Evolutionary conservation across 805 yeast genomes (phyloP).

Genomic region (Kazachstania psychrophila): DNA sequence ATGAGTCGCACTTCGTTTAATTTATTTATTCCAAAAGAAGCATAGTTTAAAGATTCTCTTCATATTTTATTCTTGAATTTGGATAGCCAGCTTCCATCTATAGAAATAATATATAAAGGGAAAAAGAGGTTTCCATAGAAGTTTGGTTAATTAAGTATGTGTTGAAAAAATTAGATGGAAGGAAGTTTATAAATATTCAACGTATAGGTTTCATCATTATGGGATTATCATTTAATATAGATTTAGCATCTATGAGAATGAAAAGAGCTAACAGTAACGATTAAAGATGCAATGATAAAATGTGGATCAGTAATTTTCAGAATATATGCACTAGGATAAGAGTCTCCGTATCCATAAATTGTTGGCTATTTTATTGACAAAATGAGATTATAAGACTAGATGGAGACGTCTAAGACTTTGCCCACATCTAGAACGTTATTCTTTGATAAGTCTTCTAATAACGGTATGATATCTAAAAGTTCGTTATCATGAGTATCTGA

Average conservation of each 20-base stretch:
- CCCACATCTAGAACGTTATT: constrained; percentile 75
- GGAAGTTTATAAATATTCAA: too few relatives aligned
- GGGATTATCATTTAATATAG: too few relatives aligned
- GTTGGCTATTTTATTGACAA: too few relatives aligned
- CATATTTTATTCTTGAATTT: neutral
- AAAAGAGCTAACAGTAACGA: too few relatives aligned
- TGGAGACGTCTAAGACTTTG: constrained; percentile 67
- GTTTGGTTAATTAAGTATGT: neutral
- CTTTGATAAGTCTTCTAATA: constrained; percentile 73
- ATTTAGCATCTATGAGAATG: too few relatives aligned
- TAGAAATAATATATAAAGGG: neutral
- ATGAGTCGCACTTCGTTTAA: too few relatives aligned
- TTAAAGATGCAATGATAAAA: too few relatives aligned
- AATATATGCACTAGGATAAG: too few relatives aligned
- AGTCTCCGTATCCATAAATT: too few relatives aligned
- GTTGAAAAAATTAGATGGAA: neutral
- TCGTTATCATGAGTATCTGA: constrained; percentile 97
- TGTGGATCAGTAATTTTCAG: too few relatives aligned
- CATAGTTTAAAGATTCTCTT: neutral
- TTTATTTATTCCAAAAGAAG: too few relatives aligned
- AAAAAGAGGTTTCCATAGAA: neutral
- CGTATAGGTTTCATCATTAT: too few relatives aligned
- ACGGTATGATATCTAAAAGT: constrained; percentile 80
- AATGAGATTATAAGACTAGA: constrained; percentile 12
- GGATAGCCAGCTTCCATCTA: constrained; percentile 1